Evolutionary conservation across 371 early-diverging fungal genomes (phyloP), one percentile per base, ranked within the genome.

Genomic region (Mucor racemosus): DNA sequence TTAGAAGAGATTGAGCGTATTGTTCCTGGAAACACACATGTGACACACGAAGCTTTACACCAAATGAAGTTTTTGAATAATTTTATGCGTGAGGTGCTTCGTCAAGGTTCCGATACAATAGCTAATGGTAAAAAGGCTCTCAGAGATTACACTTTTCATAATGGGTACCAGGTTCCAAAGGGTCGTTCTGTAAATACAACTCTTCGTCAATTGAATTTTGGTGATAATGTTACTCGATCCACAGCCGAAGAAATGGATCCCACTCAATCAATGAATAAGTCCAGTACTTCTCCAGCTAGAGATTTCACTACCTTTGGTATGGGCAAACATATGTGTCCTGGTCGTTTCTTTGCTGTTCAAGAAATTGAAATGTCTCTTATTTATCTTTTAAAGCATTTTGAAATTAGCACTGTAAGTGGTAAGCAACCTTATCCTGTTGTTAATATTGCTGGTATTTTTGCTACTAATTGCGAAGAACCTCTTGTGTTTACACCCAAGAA

Each of bases 331-430:
- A 56, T 80, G 17, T 77, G 80, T 40, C 77, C 77, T 13, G 65
- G 72, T 58, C 78, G 84, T 19, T 84, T 80, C 75, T 78, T 86
- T 65, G 86, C 86, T 35, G 68, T 78, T 9, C 79, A 77, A 21
- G 85, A 86, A 59, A 76, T 86, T 55, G 78, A 82, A 62, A 63
- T 81, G 41, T 50, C 76, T 1, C 19, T 78, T 4, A 46, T 78
- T 15, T 61, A 72, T 10, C 36, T 78, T 9, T 17, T 80, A 5
- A 64, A 69, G 13, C 26, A 69, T 10, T 80, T 62, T 40, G 62
- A 77, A 26, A 53, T 80, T 14, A 40, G 58, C 7, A 64, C 74
- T 0, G 61, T 21, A 7, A 72, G 56, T 56, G 72, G 74, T 35
- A 74, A 73, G 34, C 50, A 36, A 1, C 68, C 72, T 26, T 1